Evolutionary conservation across 345 rosid genomes (phyloP).

Genomic region (Citrus maxima): DNA sequence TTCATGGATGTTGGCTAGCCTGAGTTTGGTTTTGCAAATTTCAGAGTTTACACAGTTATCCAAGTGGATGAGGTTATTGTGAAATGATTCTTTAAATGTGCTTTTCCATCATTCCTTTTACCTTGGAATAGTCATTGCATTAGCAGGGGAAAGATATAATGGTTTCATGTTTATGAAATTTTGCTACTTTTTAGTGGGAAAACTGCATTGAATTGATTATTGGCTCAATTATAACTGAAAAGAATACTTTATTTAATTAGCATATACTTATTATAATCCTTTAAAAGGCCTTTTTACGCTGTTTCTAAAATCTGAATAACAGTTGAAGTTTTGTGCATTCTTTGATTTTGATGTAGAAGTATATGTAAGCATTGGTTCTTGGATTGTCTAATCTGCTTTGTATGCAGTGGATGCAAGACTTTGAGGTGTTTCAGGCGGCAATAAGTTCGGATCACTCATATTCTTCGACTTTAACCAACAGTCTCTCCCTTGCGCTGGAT

Average conservation of each 20-base stretch:
- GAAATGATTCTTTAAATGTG: not conserved
- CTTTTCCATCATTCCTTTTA: not conserved
- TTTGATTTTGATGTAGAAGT: not conserved
- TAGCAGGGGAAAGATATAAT: not conserved
- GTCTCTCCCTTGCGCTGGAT: conserved; percentile 62
- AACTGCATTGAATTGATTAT: conserved; percentile 5
- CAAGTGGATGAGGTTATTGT: too few species aligned
- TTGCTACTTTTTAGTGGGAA: not conserved
- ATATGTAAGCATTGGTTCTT: not conserved
- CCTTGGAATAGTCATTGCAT: not conserved
- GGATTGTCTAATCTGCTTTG: not conserved
- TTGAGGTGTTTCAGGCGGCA: conserved; percentile 72
- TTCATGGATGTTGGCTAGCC: not conserved
- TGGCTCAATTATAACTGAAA: not conserved
- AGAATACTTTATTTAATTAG: not conserved
- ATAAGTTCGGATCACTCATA: conserved; percentile 54
- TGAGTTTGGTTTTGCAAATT: not conserved
- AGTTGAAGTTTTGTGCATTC: not conserved
- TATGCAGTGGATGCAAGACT: conserved; percentile 83
- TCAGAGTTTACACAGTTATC: too few species aligned
- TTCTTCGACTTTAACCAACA: conserved; percentile 60
- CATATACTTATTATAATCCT: not conserved
- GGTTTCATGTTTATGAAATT: not conserved
- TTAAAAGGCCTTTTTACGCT: not conserved
- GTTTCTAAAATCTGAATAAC: not conserved